Percentiles rank a stretch among this genome's conserved stretches.
Conservation (phyloP, 2,329 filamentous ascomycete genomes). For the Fusarium luffae region DNA sequence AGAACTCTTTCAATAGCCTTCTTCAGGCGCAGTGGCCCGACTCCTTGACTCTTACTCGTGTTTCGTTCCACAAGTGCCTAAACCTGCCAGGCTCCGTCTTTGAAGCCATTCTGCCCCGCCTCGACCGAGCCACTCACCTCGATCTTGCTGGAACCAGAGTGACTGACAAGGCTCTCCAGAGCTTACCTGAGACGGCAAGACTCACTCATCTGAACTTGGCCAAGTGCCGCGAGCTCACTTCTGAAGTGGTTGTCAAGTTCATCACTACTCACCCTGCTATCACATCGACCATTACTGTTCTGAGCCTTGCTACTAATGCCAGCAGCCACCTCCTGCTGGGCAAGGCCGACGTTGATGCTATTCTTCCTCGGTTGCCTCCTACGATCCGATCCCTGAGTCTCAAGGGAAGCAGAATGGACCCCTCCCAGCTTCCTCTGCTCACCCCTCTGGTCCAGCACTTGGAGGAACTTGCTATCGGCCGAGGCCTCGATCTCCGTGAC, state of each 20-base stretch:
- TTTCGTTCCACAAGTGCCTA: slow-evolving; percentile 83
- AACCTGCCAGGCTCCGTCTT: slow-evolving; percentile 75
- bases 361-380: slow-evolving; percentile 73
- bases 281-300: slow-evolving; percentile 70
- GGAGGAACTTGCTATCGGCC: slow-evolving; percentile 80
- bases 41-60: slow-evolving; percentile 68
- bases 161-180: slow-evolving; percentile 75
- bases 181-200: slow-evolving; percentile 75
- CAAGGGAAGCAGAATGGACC: slow-evolving; percentile 77
- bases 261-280: slow-evolving; percentile 77
- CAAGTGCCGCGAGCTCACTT: slow-evolving; percentile 77
- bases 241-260: slow-evolving; percentile 75
- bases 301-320: slow-evolving; percentile 79
- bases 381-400: slow-evolving; percentile 79
- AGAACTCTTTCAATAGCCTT: slow-evolving; percentile 69
- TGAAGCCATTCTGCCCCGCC: slow-evolving; percentile 76
- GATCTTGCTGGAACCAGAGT: slow-evolving; percentile 84
- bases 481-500: slow-evolving; percentile 72
- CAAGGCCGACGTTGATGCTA: slow-evolving; percentile 69
- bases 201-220: slow-evolving; percentile 83
- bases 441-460: slow-evolving; percentile 73
- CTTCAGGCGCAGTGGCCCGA: slow-evolving; percentile 64
- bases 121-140: slow-evolving; percentile 77
- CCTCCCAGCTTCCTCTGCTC: slow-evolving; percentile 71
- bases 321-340: slow-evolving; percentile 78